A percentile compares a stretch with the other conserved stretches of the same genome.
Evolutionary conservation across 2,329 filamentous ascomycete species (phyloP).

Genomic region (Calonectria hawksworthii): DNA sequence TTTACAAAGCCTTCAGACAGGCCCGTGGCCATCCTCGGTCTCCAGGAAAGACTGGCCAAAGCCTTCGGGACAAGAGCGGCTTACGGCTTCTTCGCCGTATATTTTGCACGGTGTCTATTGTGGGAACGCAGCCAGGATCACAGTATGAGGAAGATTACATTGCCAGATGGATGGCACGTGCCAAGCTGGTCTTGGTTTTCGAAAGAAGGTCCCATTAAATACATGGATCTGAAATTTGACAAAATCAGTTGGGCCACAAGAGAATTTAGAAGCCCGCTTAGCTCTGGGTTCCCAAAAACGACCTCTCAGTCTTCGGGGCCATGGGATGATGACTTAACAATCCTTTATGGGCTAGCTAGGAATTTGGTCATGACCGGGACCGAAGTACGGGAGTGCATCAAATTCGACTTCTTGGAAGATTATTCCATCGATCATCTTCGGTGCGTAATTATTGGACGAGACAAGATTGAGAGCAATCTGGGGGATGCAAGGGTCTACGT

Average conservation of each 20-base stretch:
- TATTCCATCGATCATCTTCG: not conserved
- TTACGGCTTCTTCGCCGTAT: not conserved
- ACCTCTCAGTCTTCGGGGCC: not conserved
- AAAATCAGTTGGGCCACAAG: not conserved
- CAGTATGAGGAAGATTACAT: not conserved
- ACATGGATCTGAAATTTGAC: slow-evolving; percentile 6
- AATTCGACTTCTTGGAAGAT: not conserved
- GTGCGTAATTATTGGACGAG: not conserved
- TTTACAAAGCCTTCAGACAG: not conserved
- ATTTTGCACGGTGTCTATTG: not conserved
- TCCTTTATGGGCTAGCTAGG: not conserved
- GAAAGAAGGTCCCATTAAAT: not conserved
- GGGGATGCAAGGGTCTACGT: not conserved
- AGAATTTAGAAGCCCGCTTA: not conserved
- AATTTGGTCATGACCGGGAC: not conserved
- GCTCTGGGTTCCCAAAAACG: no score
- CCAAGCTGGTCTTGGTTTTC: slow-evolving; percentile 10
- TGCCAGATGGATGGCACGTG: not conserved
- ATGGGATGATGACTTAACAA: not conserved
- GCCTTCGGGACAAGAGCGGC: not conserved
- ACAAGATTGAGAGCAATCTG: not conserved
- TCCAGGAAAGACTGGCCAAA: not conserved
- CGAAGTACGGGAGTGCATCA: not conserved
- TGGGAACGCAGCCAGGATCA: not conserved
- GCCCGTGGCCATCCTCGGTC: not conserved